A percentile compares a stretch with the other conserved stretches of the same genome.
Evolutionary conservation across 345 rosid species (phyloP).

Genomic region (Durio zibethinus): DNA sequence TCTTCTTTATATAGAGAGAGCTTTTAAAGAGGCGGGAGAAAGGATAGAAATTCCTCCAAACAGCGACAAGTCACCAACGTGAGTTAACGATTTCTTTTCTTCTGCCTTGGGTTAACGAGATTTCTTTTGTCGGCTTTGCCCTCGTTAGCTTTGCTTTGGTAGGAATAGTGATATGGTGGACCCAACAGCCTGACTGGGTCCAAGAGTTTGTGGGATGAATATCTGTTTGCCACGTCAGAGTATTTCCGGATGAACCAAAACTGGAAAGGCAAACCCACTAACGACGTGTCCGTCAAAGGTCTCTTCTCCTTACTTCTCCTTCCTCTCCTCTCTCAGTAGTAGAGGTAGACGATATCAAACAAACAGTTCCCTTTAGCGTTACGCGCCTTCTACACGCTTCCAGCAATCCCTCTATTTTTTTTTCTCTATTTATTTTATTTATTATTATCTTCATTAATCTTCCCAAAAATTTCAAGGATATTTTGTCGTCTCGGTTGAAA

Average conservation of each 20-base stretch:
- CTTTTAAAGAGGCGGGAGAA: background rate
- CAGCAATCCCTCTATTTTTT: background rate
- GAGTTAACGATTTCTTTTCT: background rate
- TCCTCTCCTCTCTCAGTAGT: too few relatives aligned
- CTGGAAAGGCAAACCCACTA: background rate
- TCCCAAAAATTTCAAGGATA: too few relatives aligned
- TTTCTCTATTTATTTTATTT: too few relatives aligned
- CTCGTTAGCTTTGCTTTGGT: background rate
- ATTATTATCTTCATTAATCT: too few relatives aligned
- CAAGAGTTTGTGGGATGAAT: background rate
- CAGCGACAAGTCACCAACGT: background rate
- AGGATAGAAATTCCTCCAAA: background rate
- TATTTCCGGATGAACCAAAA: background rate
- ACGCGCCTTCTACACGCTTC: background rate
- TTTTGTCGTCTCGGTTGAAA: too few relatives aligned
- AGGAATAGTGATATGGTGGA: background rate
- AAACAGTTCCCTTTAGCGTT: background rate
- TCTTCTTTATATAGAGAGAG: background rate
- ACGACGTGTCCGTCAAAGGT: background rate
- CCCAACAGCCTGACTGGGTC: background rate
- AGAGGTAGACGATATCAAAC: too few relatives aligned
- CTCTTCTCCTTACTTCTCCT: too few relatives aligned
- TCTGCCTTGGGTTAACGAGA: accelerated
- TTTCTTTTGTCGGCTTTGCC: background rate
- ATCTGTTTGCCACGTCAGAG: conserved; percentile 8